A percentile compares a stretch with the other conserved stretches of the same genome.
Conservation (phyloP, 2,329 filamentous ascomycete species). For the Purpureocillium takamizusanense region DNA sequence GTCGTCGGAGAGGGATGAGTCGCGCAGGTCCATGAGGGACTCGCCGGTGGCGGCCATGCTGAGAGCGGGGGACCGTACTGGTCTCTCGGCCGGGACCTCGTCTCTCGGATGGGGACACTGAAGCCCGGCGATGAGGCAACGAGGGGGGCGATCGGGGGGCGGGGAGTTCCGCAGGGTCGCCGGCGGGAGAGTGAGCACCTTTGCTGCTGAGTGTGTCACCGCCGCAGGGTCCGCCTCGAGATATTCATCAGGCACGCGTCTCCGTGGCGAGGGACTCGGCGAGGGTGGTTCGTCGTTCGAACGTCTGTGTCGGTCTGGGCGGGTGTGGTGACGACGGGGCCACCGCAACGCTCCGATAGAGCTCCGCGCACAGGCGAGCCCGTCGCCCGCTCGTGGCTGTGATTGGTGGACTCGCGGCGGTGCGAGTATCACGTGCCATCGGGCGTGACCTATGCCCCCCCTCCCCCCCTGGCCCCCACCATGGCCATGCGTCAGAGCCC, state of each 20-base stretch:
- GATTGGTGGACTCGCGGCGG: not conserved
- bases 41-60: constrained; percentile 29
- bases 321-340: no score
- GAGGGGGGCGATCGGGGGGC: not conserved
- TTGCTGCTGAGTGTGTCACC: not conserved
- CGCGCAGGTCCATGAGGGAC: constrained; percentile 41
- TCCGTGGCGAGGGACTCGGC: no score
- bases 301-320: not conserved
- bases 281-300: not conserved
- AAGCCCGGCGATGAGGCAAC: not conserved
- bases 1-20: constrained; percentile 36
- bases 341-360: not conserved
- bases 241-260: not conserved
- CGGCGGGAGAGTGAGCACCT: not conserved
- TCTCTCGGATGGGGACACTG: not conserved
- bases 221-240: not conserved
- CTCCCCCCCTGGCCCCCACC: no score
- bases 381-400: not conserved
- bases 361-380: no score
- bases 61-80: no score
- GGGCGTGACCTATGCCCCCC: not conserved
- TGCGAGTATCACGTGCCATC: not conserved
- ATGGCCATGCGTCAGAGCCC: no score
- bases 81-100: no score
- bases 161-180: not conserved